phyloP scores from a whole-genome alignment of 805 yeast genomes.

The Candida maris region DNA sequence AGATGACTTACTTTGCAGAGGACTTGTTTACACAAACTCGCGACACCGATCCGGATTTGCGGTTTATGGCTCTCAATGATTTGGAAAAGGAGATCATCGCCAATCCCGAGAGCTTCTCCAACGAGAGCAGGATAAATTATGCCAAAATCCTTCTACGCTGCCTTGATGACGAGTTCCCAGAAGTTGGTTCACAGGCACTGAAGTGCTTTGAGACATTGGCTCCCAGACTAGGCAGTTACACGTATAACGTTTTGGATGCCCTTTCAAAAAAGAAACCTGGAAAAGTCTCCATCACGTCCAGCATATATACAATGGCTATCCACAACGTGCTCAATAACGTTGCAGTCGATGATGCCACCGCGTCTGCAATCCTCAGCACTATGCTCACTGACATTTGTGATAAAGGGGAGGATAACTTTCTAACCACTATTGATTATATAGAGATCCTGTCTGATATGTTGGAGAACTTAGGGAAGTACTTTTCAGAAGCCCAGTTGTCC shows the following conservation, averaged over 20 bases:
- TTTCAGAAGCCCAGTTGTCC: slow-evolving; percentile 21
- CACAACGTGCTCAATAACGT: slow-evolving; percentile 39
- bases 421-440: slow-evolving; percentile 47
- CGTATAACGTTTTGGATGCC: slow-evolving; percentile 29
- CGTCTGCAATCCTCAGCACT: slow-evolving; percentile 30
- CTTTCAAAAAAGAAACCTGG: slow-evolving; percentile 24
- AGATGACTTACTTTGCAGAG: slow-evolving; percentile 27
- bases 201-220: slow-evolving; percentile 42
- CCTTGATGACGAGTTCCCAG: slow-evolving; percentile 60
- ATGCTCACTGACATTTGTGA: slow-evolving; percentile 34
- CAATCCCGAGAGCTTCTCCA: slow-evolving; percentile 37
- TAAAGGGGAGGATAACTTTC: slow-evolving; percentile 22
- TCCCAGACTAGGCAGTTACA: slow-evolving; percentile 34
- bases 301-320: slow-evolving; percentile 52
- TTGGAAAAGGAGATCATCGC: slow-evolving; percentile 42
- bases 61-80: slow-evolving; percentile 84
- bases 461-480: slow-evolving; percentile 37
- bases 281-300: slow-evolving; percentile 37
- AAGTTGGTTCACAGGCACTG: slow-evolving; percentile 73
- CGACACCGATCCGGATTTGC: slow-evolving; percentile 74
- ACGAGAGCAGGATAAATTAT: slow-evolving; percentile 31
- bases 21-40: slow-evolving; percentile 42
- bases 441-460: slow-evolving; percentile 59
- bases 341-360: slow-evolving; percentile 19
- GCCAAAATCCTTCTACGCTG: slow-evolving; percentile 25